A percentile compares a stretch with the other conserved stretches of the same genome.
Conservation (phyloP, 2,329 filamentous ascomycete genomes). For the Drechslerella coelobrocha region DNA sequence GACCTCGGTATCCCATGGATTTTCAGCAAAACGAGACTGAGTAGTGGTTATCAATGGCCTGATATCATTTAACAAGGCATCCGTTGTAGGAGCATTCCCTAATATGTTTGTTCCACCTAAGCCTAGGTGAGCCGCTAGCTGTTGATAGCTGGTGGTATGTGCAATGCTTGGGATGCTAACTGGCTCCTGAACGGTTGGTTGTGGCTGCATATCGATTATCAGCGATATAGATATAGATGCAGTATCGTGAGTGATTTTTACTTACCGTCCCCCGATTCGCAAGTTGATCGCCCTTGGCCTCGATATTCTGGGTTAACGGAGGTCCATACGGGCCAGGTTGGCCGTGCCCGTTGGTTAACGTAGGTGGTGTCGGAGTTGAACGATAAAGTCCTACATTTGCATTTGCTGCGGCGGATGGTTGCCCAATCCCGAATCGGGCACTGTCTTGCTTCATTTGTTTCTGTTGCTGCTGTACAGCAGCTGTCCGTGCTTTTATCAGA, state of each 20-base stretch:
- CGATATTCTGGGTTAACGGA: conserved; percentile 29
- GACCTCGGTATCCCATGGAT: conserved; percentile 76
- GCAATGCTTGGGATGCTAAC: conserved; percentile 2
- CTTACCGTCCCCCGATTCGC: conserved; percentile 26
- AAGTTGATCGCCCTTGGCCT: conserved; percentile 9
- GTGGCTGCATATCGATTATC: conserved; percentile 16
- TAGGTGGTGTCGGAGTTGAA: conserved; percentile 55
- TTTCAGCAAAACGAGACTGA: conserved; percentile 75
- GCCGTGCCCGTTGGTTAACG: conserved; percentile 30
- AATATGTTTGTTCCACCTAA: conserved; percentile 55
- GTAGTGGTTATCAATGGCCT: conserved; percentile 76
- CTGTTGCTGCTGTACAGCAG: conserved; percentile 61
- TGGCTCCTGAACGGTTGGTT: conserved; percentile 18
- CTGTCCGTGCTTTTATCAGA: conserved; percentile 78
- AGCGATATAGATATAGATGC: background rate
- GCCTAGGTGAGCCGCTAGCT: conserved; percentile 56
- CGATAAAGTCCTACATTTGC: conserved; percentile 31
- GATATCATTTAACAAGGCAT: conserved; percentile 82
- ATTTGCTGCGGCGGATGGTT: conserved; percentile 23
- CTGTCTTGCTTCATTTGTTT: conserved; percentile 58
- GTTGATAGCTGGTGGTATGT: conserved; percentile 49
- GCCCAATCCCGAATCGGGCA: conserved; percentile 32
- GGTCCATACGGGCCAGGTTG: conserved; percentile 31
- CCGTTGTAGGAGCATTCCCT: conserved; percentile 64
- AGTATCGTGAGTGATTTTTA: background rate